Evolutionary conservation across 2,329 filamentous ascomycete genomes (phyloP), one percentile per base, ranked within the genome.

Genomic region (Thelonectria rubi): DNA sequence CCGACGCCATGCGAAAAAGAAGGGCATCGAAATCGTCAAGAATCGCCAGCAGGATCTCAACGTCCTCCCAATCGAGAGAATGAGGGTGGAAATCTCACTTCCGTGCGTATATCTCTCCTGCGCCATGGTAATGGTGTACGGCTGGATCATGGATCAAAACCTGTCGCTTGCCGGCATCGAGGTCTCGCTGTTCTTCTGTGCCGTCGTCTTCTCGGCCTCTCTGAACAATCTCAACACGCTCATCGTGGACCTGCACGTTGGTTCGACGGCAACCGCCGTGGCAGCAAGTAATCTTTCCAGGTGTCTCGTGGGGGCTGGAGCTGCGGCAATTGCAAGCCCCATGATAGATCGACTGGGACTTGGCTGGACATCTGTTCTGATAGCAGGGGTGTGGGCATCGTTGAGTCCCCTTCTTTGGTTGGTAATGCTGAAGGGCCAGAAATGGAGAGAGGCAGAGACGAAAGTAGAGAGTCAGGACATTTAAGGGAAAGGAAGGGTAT

Each of bases 151-250:
- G 51, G 58, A 60, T 11, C 42, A 21, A 9, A 8, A 46, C 11
- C 37, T 52, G 11, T 39, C 58, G 1, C 37, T 60, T 14, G 58
- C 58, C 2, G 58, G 51, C n/a, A 55, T 55, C 5, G 58, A 55
- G 49, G 26, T 60, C 39, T 43, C 52, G 2, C 39, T 55, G 6
- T 60, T 58, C 15, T 55, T 60, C 17, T 55, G 51, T 20, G 46
- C 24, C 8, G 18, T 60, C 12, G 55, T 39, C 39, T 55, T 60
- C 14, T 55, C 58, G 7, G 52, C 51, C 5, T 34, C 58, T 5
- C 20, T 55, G 18, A 55, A 60, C 17, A 60, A 60, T 26, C 46
- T 55, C 30, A 60, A 60, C 40, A 60, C 58, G 5, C 52, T 55
- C 21, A 46, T 60, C 9, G 46, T 60, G 3, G 51, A 60, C 34